Evolutionary conservation across 2,329 filamentous ascomycete genomes (phyloP), one percentile per base, ranked within the genome.

Genomic region (Botrytis aclada): DNA sequence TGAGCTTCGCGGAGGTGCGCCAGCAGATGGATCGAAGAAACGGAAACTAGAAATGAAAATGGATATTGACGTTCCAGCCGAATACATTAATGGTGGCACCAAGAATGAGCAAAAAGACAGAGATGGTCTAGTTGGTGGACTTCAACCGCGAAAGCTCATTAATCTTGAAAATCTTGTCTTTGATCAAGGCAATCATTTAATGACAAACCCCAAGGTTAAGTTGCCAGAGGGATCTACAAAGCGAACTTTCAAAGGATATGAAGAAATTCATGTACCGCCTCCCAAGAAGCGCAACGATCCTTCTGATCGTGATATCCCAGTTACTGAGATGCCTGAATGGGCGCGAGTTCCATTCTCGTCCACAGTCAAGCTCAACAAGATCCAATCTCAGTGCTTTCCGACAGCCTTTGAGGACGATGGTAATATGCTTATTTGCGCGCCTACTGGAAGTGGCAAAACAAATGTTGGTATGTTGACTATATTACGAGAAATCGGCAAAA

Each of bases 391-490:
- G 82, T 98, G 95, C 81, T 99, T 90, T 80, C 93, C 94, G 1
- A 90, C 93, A 4, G 96, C 96, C 0, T 99, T 99, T 80, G 88
- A 94, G 74, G 93, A 95, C 74, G 97, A 99, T 80, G 95, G 94
- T 45, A 99, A 99, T 81, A 94, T 99, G 93, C 91, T 99, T 72
- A 92, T 99, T 80, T 99, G 96, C 82, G 97, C 96, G 10, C 96
- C 96, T 1, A 99, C 96, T 67, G 96, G 96, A 77, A 97, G 94
- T 81, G 96, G 96, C 81, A 99, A 99, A 85, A 99, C 96, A 2
- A 99, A 99, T 80, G 96, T 99, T 69, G 95, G 95, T 60, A 98
- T 99, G 95, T 86, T 99, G 75, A 92, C 95, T 2, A 98, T 99
- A 80, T 87, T 99, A 56, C 93, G 95, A 75, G 97, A 99, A 82